Evolutionary conservation across 768 basidiomycete genomes (phyloP).

Genomic region (Tulasnella sp.): DNA sequence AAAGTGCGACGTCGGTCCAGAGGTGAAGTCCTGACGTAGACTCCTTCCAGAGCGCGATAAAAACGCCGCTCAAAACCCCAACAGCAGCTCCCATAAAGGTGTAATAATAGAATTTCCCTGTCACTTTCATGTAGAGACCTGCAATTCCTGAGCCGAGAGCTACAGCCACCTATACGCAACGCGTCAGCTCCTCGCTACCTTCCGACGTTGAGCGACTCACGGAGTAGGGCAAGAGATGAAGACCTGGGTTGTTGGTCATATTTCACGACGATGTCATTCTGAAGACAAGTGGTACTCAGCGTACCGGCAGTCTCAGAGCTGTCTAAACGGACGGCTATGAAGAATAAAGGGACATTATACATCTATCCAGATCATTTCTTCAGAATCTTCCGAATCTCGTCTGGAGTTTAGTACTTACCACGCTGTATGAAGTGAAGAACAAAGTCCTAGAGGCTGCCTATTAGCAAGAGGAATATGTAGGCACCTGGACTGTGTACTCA

Average conservation of each 20-base stretch:
- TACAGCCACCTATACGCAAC: conserved; percentile 50
- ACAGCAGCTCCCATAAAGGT: conserved; percentile 53
- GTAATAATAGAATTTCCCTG: conserved; percentile 73
- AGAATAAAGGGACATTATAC: conserved; percentile 83
- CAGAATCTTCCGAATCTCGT: conserved; percentile 9
- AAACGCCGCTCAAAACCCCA: conserved; percentile 45
- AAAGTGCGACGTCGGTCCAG: conserved; percentile 69
- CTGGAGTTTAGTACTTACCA: conserved; percentile 41
- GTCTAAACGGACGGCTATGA: conserved; percentile 66
- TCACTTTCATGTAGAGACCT: conserved; percentile 82
- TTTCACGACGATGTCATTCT: not conserved
- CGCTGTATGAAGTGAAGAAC: conserved; percentile 67
- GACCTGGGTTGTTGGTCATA: conserved; percentile 34
- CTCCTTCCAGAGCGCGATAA: conserved; percentile 58
- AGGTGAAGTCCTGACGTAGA: conserved; percentile 50
- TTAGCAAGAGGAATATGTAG: too few relatives aligned
- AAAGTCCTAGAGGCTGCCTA: conserved; percentile 25
- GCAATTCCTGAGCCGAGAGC: conserved; percentile 78
- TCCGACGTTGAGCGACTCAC: conserved; percentile 38
- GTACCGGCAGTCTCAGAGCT: conserved; percentile 61
- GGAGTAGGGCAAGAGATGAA: conserved; percentile 85
- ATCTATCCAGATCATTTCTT: conserved; percentile 36
- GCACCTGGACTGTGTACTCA: conserved; percentile 8
- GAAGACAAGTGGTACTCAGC: conserved; percentile 19
- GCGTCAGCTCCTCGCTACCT: too few relatives aligned